Conservation (phyloP, 2,329 filamentous ascomycete genomes). For the Bipolaris gigantea region DNA sequence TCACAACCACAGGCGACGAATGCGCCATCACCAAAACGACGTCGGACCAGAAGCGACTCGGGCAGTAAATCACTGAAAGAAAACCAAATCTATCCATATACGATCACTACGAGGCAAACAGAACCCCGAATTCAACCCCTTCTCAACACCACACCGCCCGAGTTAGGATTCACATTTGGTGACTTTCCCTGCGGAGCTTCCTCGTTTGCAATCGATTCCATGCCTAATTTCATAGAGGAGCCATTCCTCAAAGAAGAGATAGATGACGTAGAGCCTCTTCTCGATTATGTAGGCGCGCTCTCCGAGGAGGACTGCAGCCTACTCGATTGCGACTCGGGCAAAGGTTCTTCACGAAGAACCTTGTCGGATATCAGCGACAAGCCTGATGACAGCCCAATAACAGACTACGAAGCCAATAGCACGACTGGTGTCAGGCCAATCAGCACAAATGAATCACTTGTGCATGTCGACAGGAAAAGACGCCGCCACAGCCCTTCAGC, state of each 20-base stretch:
- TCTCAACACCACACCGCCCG: slow-evolving; percentile 12
- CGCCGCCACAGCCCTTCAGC: slow-evolving; percentile 28
- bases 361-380: slow-evolving; percentile 25
- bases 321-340: slow-evolving; percentile 27
- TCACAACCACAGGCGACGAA: slow-evolving; percentile 23
- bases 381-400: slow-evolving; percentile 12
- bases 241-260: slow-evolving; percentile 3
- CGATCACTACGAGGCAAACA: neutral
- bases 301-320: slow-evolving; percentile 17
- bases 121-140: neutral
- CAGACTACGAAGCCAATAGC: slow-evolving; percentile 4
- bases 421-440: slow-evolving; percentile 3
- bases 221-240: slow-evolving; percentile 4
- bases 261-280: neutral
- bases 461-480: slow-evolving; percentile 26
- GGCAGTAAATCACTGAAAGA: slow-evolving; percentile 3
- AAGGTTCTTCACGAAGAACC: slow-evolving; percentile 32
- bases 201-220: slow-evolving; percentile 13
- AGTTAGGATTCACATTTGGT: slow-evolving; percentile 32
- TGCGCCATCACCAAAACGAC: slow-evolving; percentile 33
- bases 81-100: slow-evolving; percentile 1
- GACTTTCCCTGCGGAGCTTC: slow-evolving; percentile 32
- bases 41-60: slow-evolving; percentile 29
- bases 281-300: slow-evolving; percentile 7
- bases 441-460: slow-evolving; percentile 11